Evolutionary conservation across 2,329 filamentous ascomycete genomes (phyloP).

Genomic region (Talaromyces pinophilus): DNA sequence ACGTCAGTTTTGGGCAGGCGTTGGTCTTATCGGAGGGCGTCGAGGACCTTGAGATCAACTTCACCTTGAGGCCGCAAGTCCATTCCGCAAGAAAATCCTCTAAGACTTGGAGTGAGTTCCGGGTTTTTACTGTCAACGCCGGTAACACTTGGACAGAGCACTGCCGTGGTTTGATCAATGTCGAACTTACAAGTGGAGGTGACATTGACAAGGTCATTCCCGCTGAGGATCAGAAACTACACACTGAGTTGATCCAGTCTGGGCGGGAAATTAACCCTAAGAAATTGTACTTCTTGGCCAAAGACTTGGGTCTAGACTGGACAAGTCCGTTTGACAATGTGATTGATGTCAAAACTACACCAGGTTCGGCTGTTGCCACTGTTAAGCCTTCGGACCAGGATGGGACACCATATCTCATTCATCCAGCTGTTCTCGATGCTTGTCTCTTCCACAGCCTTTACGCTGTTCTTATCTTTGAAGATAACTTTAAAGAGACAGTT

Average conservation of each 20-base stretch:
- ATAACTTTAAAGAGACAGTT: not conserved
- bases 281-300: not conserved
- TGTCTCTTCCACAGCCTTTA: not conserved
- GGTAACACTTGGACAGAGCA: not conserved
- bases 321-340: not conserved
- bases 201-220: not conserved
- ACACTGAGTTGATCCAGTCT: not conserved
- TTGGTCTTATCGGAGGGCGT: not conserved
- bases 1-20: constrained; percentile 21
- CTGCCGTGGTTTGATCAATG: not conserved
- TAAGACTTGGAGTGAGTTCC: constrained; percentile 9
- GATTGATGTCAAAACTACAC: not conserved
- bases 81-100: not conserved
- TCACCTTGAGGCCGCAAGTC: not conserved
- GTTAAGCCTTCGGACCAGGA: not conserved
- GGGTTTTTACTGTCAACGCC: not conserved
- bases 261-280: not conserved
- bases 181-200: not conserved
- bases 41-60: not conserved
- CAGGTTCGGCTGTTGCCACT: not conserved
- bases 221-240: not conserved
- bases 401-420: constrained; percentile 2
- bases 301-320: constrained; percentile 4
- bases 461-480: not conserved
- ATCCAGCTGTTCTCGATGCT: not conserved